phyloP scores from a whole-genome alignment of 352 stramenopile species.

The Pythium graminicola region DNA sequence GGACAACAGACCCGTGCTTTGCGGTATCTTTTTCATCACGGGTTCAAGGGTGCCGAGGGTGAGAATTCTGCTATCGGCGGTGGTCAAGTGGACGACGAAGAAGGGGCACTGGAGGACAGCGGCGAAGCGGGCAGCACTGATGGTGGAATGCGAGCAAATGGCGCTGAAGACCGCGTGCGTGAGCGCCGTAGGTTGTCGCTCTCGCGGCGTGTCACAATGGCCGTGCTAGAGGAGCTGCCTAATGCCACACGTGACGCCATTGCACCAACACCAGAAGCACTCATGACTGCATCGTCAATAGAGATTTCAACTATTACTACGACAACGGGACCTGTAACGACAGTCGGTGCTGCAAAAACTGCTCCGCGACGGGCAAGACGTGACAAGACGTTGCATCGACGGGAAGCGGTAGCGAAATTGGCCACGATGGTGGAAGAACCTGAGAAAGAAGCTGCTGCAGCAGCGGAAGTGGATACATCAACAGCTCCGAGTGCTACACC shows the following conservation, averaged over 20 bases:
- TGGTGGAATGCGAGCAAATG: not conserved
- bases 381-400: constrained; percentile 15
- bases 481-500: not conserved
- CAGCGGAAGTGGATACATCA: not conserved
- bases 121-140: not conserved
- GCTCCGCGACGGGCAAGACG: constrained; percentile 6
- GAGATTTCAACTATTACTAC: not conserved
- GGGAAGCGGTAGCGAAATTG: constrained; percentile 18
- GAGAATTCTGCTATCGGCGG: not conserved
- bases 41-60: constrained; percentile 21
- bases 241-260: constrained; percentile 13
- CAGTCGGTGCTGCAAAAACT: not conserved
- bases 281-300: not conserved
- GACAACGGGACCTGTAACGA: not conserved
- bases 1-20: constrained; percentile 49
- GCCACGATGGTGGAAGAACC: constrained; percentile 25
- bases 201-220: constrained; percentile 19
- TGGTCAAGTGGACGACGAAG: not conserved
- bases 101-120: not conserved
- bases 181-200: constrained; percentile 17
- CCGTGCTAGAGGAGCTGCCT: constrained; percentile 16
- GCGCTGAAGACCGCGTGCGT: not conserved
- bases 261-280: not conserved
- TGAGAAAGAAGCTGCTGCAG: constrained; percentile 10
- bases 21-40: constrained; percentile 65